Percentiles rank a stretch among this genome's conserved stretches.
These are phyloP conservation scores for Paratinospora sagittata DNA, from an alignment of 164 flowering plant genomes.

Conservation along the genomic window DNA sequence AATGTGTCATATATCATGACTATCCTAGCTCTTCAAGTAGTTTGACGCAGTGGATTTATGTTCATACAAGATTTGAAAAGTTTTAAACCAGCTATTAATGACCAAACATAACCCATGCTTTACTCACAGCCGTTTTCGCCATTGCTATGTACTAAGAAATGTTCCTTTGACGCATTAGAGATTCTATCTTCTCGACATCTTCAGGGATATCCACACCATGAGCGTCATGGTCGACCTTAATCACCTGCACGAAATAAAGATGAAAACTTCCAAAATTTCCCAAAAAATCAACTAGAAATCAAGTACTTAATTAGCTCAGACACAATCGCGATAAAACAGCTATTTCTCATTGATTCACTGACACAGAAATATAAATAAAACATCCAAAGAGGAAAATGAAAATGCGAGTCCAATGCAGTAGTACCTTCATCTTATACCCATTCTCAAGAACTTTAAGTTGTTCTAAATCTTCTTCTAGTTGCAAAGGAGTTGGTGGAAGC, in stretches of 20 bases:
- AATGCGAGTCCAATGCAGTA: background rate
- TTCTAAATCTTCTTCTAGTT: constrained; percentile 94
- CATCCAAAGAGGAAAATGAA: background rate
- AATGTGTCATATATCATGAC: no score
- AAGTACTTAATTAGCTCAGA: no score
- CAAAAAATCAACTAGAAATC: background rate
- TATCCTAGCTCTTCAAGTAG: no score
- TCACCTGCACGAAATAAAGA: constrained; percentile 24
- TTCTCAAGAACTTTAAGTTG: constrained; percentile 97
- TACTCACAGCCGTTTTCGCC: background rate
- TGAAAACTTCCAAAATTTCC: background rate
- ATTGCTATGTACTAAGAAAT: constrained; percentile 14
- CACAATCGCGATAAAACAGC: background rate
- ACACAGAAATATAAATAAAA: background rate
- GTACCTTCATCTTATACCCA: constrained; percentile 97
- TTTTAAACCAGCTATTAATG: no score
- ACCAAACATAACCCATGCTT: no score
- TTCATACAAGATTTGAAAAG: no score
- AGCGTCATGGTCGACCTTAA: constrained; percentile 40
- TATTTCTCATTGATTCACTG: background rate
- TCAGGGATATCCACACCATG: constrained; percentile 42
- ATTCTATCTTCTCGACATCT: constrained; percentile 40
- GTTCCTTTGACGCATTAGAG: constrained; percentile 33
- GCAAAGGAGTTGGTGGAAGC: constrained; percentile 83
- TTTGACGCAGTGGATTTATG: no score